Evolutionary conservation across 139 green algal species (phyloP), one percentile per base, ranked within the genome.

Genomic region (Ostreobium quekettii): DNA sequence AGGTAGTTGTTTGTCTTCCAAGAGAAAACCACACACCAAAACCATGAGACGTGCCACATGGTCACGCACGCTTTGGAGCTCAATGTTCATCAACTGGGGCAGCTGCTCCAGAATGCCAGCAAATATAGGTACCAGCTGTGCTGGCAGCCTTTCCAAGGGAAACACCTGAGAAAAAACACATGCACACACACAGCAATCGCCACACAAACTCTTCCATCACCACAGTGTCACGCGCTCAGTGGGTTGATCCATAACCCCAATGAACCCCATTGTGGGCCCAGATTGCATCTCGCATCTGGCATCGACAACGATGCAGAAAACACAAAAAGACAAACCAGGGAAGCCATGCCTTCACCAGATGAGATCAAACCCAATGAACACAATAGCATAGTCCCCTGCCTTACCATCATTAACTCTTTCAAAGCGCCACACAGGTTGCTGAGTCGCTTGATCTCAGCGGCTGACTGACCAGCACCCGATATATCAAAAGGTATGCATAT

Each of bases 111-210:
- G 42, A 53, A 53, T 11, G 15, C 42, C 15, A 19, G 15, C 19
- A 11, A 11, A 53, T 19, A 53, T 26, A 26, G 42, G 42, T 26
- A 53, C 19, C 15, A 53, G 42, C 15, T 53, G 11, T 53, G 42
- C 15, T 26, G 42, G 42, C 42, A 53, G 11, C 42, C 42, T 19
- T 53, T 53, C 42, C 11, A 53, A 19, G 15, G 42, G 19, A 53
- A 26, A 53, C 42, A 53, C 42, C 42, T 53, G 42, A 26, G 42
- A 19, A 53, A 53, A 53, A 53, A 53, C 11, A 53, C n/a, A n/a
- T n/a, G n/a, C n/a, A n/a, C n/a, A n/a, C n/a, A n/a, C n/a, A n/a
- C n/a, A n/a, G n/a, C n/a, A n/a, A n/a, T n/a, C n/a, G n/a, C n/a
- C n/a, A n/a, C n/a, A n/a, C n/a, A n/a, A n/a, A n/a, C n/a, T n/a